Evolutionary conservation across 2,329 filamentous ascomycete species (phyloP), one percentile per base, ranked within the genome.

Genomic region (Alternaria ventricosa): DNA sequence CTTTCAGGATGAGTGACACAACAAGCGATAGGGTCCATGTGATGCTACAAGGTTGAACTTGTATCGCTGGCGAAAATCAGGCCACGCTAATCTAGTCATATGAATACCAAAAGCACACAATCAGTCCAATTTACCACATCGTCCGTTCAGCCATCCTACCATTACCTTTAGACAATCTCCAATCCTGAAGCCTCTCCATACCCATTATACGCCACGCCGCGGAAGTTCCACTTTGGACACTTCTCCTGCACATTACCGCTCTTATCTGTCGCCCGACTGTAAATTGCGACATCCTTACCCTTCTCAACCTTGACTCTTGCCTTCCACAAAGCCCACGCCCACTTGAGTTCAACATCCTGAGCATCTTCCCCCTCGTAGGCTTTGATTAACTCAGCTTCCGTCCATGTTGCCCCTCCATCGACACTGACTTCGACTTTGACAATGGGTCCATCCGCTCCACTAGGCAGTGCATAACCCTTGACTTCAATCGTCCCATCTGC

Each of bases 141-240:
- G 7, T 8, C 11, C 8, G 30, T 20, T 5, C 13, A 9, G 5
- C n/a, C 7, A 44, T 30, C 15, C 5, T 23, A 18, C 12, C 20
- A 45, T 23, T 18, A 20, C 4, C 54, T 18, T 77, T 61, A 81
- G 10, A 73, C 64, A 54, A 88, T 73, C 28, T 81, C 84, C 59
- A 89, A 68, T 43, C 84, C 81, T 66, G 78, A 83, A 28, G 81
- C 82, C 68, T 87, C 84, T 3, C 87, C 87, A 76, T 86, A 89
- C 1, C 85, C 87, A 76, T 88, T 87, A 76, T 89, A 89, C 27
- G 81, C 86, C 6, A 89, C 86, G 1, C 87, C 87, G 60, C 87
- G 80, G 62, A 87, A 75, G 74, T 89, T 89, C 87, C 87, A 89
- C 69, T 83, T 75, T 4, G 83, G 81, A 60, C 79, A 78, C 64